These are phyloP conservation scores for Cyberlindnera mycetangii DNA, from an alignment of 805 yeast species.

Conservation along the genomic window DNA sequence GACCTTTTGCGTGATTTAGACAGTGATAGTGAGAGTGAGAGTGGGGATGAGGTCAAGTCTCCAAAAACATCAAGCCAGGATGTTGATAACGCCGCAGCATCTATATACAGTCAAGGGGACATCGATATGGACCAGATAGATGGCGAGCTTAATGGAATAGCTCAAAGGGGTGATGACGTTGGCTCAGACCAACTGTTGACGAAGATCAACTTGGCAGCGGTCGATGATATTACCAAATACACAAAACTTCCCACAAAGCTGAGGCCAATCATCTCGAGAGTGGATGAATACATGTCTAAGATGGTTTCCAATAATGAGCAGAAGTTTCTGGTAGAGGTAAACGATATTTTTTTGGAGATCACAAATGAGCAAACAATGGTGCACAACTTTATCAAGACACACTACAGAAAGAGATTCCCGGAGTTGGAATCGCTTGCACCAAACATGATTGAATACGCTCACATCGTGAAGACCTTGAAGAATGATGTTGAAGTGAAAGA, in stretches of 20 bases:
- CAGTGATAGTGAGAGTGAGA: constrained; percentile 25
- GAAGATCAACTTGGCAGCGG: constrained; percentile 9
- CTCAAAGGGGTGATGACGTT: constrained; percentile 16
- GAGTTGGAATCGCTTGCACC: constrained; percentile 65
- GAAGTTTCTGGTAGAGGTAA: constrained; percentile 50
- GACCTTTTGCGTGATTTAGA: constrained; percentile 35
- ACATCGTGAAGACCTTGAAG: constrained; percentile 48
- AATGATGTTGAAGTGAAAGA: constrained; percentile 37
- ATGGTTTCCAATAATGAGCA: constrained; percentile 36
- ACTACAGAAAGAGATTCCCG: constrained; percentile 62
- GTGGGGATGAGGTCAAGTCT: constrained; percentile 10
- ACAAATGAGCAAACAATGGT: constrained; percentile 50
- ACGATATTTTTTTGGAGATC: constrained; percentile 52
- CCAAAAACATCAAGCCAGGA: neutral
- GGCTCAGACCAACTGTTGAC: constrained; percentile 10
- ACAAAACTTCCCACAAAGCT: constrained; percentile 17
- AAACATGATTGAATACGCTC: constrained; percentile 60
- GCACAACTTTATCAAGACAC: constrained; percentile 46
- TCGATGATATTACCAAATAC: constrained; percentile 15
- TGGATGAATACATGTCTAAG: constrained; percentile 18
- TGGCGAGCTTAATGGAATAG: constrained; percentile 2
- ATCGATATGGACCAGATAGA: constrained; percentile 5
- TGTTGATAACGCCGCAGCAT: neutral
- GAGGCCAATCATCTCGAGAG: constrained; percentile 15
- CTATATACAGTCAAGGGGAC: constrained; percentile 9